Base-by-base conservation (phyloP, 805 yeast species). In the Gaillardinia entomophila region DNA sequence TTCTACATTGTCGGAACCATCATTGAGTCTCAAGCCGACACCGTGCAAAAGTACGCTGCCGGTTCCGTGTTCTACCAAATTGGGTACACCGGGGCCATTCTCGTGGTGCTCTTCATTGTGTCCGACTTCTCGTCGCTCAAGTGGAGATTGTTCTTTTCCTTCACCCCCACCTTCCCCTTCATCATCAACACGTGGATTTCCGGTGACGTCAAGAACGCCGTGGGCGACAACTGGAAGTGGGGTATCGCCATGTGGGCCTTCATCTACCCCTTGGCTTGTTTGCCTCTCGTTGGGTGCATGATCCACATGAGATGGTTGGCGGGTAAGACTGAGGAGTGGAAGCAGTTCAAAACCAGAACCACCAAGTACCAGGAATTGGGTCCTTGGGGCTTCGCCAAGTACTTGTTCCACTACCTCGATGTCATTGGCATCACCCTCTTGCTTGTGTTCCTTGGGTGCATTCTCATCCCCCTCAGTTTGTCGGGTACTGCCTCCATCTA, bases 1-100 rank as follows among this genome's bases (percentile, higher is more conserved):
- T 69, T 81, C 43, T 78, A 79, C 43, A 68, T 66, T 10, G 57
- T 80, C 28, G 87, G 87, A 19, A 79, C 83, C 6, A 66, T 80
- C 31, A 70, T 79, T 38, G 75, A 77, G 55, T 74, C 79, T 4
- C 79, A 75, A 48, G 75, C 85, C 8, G 60, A 62, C 37, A 71
- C 73, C 43, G 71, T 80, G 16, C 67, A 73, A 35, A 57, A 74
- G 12, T 79, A 71, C 41, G 78, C 82, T 31, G 86, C 76, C 15
- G 88, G 86, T 43, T 70, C 82, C 1, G 76, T 80, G 17, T 41
- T 42, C 33, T 40, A 32, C 30, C 34, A 37, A 24, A 34, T 48
- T 24, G 53, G 51, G 8, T 37, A 37, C 37, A 35, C 43, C 12
- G 53, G 53, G 23, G 35, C 39, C 11, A 40, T 42, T 19, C 31